A percentile compares a stretch with the other conserved stretches of the same genome.
These are phyloP conservation scores for Takashimella tepidaria DNA, from an alignment of 1,284 basidiomycete genomes.

Conservation along the genomic window DNA sequence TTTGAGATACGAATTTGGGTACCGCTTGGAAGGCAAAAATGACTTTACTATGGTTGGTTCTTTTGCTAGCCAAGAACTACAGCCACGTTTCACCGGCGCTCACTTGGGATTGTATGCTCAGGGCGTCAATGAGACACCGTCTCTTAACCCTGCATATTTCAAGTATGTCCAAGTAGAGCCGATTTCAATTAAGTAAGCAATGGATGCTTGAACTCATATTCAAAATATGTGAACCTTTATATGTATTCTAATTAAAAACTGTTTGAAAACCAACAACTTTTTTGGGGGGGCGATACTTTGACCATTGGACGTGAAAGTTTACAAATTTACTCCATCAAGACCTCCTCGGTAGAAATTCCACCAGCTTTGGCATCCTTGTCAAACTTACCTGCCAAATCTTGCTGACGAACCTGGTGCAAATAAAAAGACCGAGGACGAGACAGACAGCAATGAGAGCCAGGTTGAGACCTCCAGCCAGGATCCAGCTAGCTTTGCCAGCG, in stretches of 20 bases:
- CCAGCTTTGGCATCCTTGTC: conserved; percentile 1
- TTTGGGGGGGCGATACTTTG: too few relatives aligned
- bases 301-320: too few relatives aligned
- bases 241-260: too few relatives aligned
- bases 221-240: too few relatives aligned
- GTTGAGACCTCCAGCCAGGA: conserved; percentile 17
- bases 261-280: too few relatives aligned
- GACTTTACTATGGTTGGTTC: conserved; percentile 5
- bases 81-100: conserved; percentile 21
- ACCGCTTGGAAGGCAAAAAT: neutral
- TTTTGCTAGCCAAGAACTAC: conserved; percentile 2
- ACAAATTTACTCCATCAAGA: neutral
- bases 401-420: conserved; percentile 1
- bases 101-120: conserved; percentile 23
- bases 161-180: conserved; percentile 9
- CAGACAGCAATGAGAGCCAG: conserved; percentile 13
- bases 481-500: conserved; percentile 7
- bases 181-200: neutral
- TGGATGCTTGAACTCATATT: neutral
- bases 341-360: neutral
- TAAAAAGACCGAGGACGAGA: conserved; percentile 13
- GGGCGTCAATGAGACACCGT: conserved; percentile 12
- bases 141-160: conserved; percentile 14
- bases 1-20: conserved; percentile 4
- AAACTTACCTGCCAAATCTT: neutral